Base-by-base conservation (phyloP, 129 eudicot species). In the Flaveria bidentis region DNA sequence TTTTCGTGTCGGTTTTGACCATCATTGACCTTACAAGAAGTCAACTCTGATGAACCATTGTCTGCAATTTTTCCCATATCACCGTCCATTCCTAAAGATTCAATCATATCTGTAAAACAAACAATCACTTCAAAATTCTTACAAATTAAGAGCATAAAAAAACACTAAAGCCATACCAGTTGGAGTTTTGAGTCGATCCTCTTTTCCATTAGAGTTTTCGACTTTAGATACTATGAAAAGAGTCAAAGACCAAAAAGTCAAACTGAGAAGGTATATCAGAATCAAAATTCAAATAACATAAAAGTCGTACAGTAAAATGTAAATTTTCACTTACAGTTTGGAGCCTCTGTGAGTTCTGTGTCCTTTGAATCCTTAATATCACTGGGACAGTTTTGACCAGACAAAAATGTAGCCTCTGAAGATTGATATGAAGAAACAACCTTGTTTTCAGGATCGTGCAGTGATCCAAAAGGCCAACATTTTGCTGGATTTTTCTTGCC, bases 381-480 rank as follows among this genome's bases (percentile, higher is more conserved):
- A 36, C 22, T 0, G 52, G 65, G 74, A 81, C 7, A 36, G 1
- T 36, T 36, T 36, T 5, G 41, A 36, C 41, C 41, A 36, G 41
- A 36, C 7, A 36, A 36, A 36, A 36, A 36, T 5, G 7, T 5
- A 36, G 41, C 6, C 6, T 36, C 41, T 36, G 41, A 36, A 4
- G 41, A 36, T 36, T 73, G 73, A 50, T 66, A 75, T 58, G 67
- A 62, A 58, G 67, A 41, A 13, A 81, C 55, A 76, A 22, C 41
- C 10, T 75, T 30, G 52, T 33, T 51, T 17, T 78, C 56, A 52
- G 77, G 80, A 67, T 78, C 46, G 28, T 71, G 74, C 39, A 68
- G 39, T 42, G 86, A 73, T 57, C 73, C 67, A 78, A 83, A 83
- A 10, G 77, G 81, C 83, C 83, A 78, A 83, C 86, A 83, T 22